These are phyloP conservation scores for Alloascoidea africana DNA, from an alignment of 805 yeast species.

Conservation along the genomic window DNA sequence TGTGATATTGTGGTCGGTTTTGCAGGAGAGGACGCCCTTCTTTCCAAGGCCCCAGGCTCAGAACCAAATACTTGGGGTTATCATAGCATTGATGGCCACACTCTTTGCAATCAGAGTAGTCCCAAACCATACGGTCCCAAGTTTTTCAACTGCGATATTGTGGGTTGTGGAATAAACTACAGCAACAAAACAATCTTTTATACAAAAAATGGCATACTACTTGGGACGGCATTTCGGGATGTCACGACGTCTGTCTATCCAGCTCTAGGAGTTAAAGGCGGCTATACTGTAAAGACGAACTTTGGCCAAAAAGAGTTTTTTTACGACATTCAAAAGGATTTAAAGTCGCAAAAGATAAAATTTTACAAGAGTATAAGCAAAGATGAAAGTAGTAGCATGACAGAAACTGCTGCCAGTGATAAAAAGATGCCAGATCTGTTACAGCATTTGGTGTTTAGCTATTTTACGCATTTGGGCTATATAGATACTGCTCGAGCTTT, in stretches of 20 bases:
- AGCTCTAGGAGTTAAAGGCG: slow-evolving; percentile 26
- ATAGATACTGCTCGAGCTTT: slow-evolving; percentile 38
- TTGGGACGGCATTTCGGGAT: slow-evolving; percentile 39
- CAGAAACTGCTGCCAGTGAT: slow-evolving; percentile 4
- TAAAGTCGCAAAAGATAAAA: slow-evolving; percentile 26
- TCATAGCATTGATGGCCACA: slow-evolving; percentile 35
- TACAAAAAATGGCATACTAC: slow-evolving; percentile 65
- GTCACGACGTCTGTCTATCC: slow-evolving; percentile 31
- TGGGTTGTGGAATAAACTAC: slow-evolving; percentile 79
- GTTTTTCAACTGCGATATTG: slow-evolving; percentile 42
- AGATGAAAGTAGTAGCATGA: slow-evolving; percentile 1
- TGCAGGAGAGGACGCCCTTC: slow-evolving; percentile 17
- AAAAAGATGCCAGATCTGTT: slow-evolving; percentile 15
- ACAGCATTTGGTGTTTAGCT: slow-evolving; percentile 25
- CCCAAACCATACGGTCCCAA: slow-evolving; percentile 25
- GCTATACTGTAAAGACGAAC: slow-evolving; percentile 31
- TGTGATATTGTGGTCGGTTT: slow-evolving; percentile 31
- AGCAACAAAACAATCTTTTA: slow-evolving; percentile 47
- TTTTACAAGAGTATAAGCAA: slow-evolving; percentile 12
- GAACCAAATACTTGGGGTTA: slow-evolving; percentile 35
- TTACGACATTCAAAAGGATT: slow-evolving; percentile 44
- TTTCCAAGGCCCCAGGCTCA: slow-evolving; percentile 29
- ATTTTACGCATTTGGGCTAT: slow-evolving; percentile 45
- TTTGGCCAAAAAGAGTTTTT: slow-evolving; percentile 34
- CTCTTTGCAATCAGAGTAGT: slow-evolving; percentile 22